Conservation (phyloP, 768 basidiomycete species). For the Amanita subjunquillea region DNA sequence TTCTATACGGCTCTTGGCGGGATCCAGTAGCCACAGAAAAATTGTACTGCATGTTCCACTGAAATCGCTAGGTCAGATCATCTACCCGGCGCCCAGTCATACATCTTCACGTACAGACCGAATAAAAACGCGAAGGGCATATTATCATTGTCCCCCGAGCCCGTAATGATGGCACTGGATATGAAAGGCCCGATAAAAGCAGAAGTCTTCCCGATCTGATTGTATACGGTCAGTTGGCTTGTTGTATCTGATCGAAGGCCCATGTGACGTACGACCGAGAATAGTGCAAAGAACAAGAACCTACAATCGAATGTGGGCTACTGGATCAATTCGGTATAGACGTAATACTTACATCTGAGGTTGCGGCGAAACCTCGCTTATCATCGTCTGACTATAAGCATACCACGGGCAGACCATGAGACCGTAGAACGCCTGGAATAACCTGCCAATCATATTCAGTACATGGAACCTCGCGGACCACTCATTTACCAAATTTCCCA, state of each 20-base stretch:
- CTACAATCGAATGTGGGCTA: slow-evolving; percentile 13
- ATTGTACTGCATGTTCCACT: slow-evolving; percentile 44
- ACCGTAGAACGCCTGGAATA: slow-evolving; percentile 63
- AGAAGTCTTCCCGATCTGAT: slow-evolving; percentile 61
- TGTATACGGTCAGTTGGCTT: neutral
- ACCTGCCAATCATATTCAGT: slow-evolving; percentile 25
- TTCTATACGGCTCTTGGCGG: slow-evolving; percentile 52
- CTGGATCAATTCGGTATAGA: neutral
- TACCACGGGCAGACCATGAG: slow-evolving; percentile 75
- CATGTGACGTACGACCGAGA: slow-evolving; percentile 42
- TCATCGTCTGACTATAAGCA: slow-evolving; percentile 78
- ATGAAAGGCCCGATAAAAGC: slow-evolving; percentile 71
- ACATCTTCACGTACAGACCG: slow-evolving; percentile 37
- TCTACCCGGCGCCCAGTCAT: neutral
- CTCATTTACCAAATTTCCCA: slow-evolving; percentile 65
- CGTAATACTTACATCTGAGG: slow-evolving; percentile 50
- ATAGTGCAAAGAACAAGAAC: slow-evolving; percentile 70
- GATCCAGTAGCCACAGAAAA: slow-evolving; percentile 54
- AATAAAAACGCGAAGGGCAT: slow-evolving; percentile 73
- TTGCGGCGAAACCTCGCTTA: slow-evolving; percentile 64
- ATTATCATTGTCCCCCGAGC: slow-evolving; percentile 56
- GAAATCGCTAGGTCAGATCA: neutral
- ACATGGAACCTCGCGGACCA: neutral
- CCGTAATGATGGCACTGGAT: slow-evolving; percentile 65
- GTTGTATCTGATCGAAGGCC: neutral